A percentile compares a stretch with the other conserved stretches of the same genome.
These are phyloP conservation scores for Pedinophyceae sp. DNA, from an alignment of 139 green algal species.

Conservation along the genomic window DNA sequence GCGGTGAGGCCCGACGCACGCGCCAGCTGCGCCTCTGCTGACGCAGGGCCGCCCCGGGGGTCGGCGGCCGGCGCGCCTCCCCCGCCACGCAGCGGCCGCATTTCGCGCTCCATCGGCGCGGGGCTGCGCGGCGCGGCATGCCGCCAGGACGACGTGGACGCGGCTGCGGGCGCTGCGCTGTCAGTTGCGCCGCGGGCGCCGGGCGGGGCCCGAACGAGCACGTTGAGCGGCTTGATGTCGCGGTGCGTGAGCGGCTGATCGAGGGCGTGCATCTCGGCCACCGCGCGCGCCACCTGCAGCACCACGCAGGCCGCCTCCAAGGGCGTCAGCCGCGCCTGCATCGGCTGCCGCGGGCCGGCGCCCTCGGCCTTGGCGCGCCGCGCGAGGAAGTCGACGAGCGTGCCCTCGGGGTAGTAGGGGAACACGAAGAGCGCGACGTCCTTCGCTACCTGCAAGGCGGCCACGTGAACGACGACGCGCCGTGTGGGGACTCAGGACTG, in stretches of 20 bases:
- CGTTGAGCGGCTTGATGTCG: slow-evolving; percentile 80
- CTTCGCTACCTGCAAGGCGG: no score
- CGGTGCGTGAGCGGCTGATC: slow-evolving; percentile 43
- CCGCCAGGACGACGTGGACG: background rate
- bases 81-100: slow-evolving; percentile 1
- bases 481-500: no score
- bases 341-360: no score
- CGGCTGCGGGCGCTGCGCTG: background rate
- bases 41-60: background rate
- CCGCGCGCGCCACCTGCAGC: slow-evolving; percentile 44
- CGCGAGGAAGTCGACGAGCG: no score
- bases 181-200: background rate
- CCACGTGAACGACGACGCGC: no score
- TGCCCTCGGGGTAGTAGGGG: no score
- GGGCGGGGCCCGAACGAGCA: slow-evolving; percentile 41
- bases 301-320: no score
- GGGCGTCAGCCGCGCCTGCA: no score
- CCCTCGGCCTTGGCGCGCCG: no score
- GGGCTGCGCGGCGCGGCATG: background rate
- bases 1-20: slow-evolving; percentile 25
- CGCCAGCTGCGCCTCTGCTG: background rate
- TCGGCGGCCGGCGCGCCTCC: slow-evolving; percentile 2
- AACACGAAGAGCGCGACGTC: no score
- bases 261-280: slow-evolving; percentile 44
- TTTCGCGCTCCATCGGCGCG: background rate